These are phyloP conservation scores for Chondrostereum purpureum DNA, from an alignment of 1,284 basidiomycete genomes.

Conservation along the genomic window DNA sequence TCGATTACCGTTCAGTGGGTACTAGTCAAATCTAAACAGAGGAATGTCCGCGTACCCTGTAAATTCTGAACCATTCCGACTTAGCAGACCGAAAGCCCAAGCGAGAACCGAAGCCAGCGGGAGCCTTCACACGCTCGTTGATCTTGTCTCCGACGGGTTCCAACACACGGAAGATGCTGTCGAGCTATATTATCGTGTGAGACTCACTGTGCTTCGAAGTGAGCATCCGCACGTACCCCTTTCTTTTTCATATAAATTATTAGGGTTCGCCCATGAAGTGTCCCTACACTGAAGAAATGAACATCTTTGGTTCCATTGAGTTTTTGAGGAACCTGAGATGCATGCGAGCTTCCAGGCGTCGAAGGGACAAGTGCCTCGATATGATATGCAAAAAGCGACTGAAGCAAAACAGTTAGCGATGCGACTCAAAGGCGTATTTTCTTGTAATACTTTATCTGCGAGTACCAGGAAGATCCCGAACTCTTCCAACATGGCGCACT, in stretches of 20 bases:
- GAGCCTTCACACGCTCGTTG: conserved; percentile 64
- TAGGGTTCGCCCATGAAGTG: conserved; percentile 75
- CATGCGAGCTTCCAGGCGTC: conserved; percentile 53
- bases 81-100: conserved; percentile 71
- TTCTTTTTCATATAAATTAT: conserved; percentile 96
- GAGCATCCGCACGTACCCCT: conserved; percentile 50
- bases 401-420: not conserved
- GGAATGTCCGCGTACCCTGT: conserved; percentile 25
- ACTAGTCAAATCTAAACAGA: not conserved
- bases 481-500: conserved; percentile 91
- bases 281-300: conserved; percentile 90
- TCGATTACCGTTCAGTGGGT: not conserved
- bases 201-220: not conserved
- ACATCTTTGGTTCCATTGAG: conserved; percentile 87
- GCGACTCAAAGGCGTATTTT: too few species aligned
- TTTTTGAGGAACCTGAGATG: conserved; percentile 75
- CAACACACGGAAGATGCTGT: conserved; percentile 89
- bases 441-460: conserved; percentile 70
- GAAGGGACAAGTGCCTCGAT: conserved; percentile 94
- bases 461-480: conserved; percentile 95
- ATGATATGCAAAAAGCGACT: conserved; percentile 83
- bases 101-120: conserved; percentile 61
- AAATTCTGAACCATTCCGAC: conserved; percentile 89
- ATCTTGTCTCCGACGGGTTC: conserved; percentile 88
- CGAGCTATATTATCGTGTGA: conserved; percentile 37